Conservation (phyloP, 345 rosid species). For the Hirschfeldia incana region DNA sequence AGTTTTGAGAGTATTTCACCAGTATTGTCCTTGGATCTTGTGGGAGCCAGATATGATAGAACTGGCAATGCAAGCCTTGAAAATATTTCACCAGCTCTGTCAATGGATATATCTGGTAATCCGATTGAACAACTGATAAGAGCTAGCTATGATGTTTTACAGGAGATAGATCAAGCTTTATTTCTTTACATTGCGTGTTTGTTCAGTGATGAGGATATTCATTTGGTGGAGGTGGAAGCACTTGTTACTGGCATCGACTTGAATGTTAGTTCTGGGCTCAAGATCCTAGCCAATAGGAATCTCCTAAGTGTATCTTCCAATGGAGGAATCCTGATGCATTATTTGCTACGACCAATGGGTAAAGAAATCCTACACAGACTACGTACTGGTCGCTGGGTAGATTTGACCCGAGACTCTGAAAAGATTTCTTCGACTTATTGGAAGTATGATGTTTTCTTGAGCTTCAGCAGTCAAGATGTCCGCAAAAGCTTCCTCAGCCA, state of each 20-base stretch:
- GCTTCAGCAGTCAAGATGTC: not conserved
- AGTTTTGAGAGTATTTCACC: not conserved
- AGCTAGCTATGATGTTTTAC: not conserved
- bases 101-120: not conserved
- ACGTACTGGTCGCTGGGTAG: not conserved
- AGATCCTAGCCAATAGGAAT: not conserved
- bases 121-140: not conserved
- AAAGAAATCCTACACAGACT: not conserved
- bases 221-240: slow-evolving; percentile 2
- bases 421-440: not conserved
- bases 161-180: not conserved
- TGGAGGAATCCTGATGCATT: not conserved
- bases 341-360: not conserved
- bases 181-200: slow-evolving; percentile 1
- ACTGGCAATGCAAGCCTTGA: too few relatives aligned
- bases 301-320: slow-evolving; percentile 10
- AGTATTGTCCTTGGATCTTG: not conserved
- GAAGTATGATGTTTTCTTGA: not conserved
- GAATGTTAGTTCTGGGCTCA: not conserved
- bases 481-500: not conserved
- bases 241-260: not conserved
- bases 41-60: not conserved
- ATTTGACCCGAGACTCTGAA: not conserved
- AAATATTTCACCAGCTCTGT: not conserved
- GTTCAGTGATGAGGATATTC: not conserved